Evolutionary conservation across 2,329 filamentous ascomycete genomes (phyloP), one percentile per base, ranked within the genome.

Genomic region (Paraphaeosphaeria sporulosa): DNA sequence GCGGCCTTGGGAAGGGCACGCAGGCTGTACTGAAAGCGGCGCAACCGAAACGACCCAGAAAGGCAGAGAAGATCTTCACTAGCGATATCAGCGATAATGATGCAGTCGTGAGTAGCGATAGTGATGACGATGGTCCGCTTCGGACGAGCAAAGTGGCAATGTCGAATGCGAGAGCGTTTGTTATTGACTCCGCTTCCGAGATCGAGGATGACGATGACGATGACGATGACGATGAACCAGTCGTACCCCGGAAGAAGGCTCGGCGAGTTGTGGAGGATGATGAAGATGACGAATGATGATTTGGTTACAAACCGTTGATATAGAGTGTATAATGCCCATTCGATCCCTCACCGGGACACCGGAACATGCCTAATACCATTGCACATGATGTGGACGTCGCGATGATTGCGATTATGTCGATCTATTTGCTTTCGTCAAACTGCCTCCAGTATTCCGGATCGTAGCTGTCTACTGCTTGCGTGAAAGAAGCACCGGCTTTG

Each of bases 391-490:
- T 44, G 25, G 3, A 27, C 6, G 6, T 27, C 25, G 25, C 25
- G 6, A 27, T 27, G 25, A 27, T 27, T 27, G 25, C 25, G 25
- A 27, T 27, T 6, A 4, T 44, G 19, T 40, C 17, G 19, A 23
- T n/a, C 36, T 34, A 44, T 7, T 54, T 50, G n/a, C 25, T 40
- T 60, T 55, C 66, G n/a, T 68, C 64, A 40, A 80, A 72, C 57
- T 78, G 72, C 65, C 74, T 73, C 80, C 80, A 82, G 61, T 81
- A 78, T 46, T 76, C 71, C 48, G 74, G 66, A 47, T 77, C 70
- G 58, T 74, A 81, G 25, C 77, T 78, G 62, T 81, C 78, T 70
- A 81, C 76, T 10, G 77, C 67, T 56, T 72, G 59, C 38, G 70
- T 78, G 62, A 72, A 82, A 34, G 70, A 59, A 17, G 70, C 69